Conservation (phyloP, 2,329 filamentous ascomycete species). For the Reticulascus tulasneorum region DNA sequence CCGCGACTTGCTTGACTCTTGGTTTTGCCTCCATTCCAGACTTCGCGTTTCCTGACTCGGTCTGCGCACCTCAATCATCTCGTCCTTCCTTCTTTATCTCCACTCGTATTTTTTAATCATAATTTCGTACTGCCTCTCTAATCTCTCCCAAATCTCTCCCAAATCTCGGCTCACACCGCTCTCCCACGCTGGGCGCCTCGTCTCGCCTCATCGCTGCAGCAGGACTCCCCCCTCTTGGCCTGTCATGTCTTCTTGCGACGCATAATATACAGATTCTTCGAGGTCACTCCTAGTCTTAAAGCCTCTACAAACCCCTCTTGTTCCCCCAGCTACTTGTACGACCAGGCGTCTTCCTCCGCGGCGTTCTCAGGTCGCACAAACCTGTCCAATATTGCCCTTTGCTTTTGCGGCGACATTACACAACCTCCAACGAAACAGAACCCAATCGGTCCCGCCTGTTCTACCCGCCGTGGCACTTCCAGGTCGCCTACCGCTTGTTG, state of each 20-base stretch:
- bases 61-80: background rate
- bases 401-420: no score
- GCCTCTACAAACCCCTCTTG: no score
- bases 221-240: slow-evolving; percentile 8
- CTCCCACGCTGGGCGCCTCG: no score
- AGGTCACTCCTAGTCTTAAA: no score
- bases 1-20: no score
- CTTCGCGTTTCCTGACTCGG: no score
- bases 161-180: background rate
- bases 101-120: background rate
- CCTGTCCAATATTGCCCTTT: slow-evolving; percentile 1
- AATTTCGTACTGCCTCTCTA: background rate
- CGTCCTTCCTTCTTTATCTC: background rate
- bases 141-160: background rate
- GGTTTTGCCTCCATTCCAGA: no score
- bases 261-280: no score
- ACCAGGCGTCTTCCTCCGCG: slow-evolving; percentile 3
- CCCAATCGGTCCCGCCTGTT: slow-evolving; percentile 2
- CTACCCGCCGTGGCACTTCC: slow-evolving; percentile 6
- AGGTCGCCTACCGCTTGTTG: slow-evolving; percentile 6
- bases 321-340: no score
- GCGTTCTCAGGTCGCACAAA: no score
- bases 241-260: slow-evolving; percentile 10
- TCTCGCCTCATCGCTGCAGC: no score
- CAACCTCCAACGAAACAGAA: slow-evolving; percentile 1